Base-by-base conservation (phyloP, 768 basidiomycete species). In the Trichaptum fuscoviolaceum region DNA sequence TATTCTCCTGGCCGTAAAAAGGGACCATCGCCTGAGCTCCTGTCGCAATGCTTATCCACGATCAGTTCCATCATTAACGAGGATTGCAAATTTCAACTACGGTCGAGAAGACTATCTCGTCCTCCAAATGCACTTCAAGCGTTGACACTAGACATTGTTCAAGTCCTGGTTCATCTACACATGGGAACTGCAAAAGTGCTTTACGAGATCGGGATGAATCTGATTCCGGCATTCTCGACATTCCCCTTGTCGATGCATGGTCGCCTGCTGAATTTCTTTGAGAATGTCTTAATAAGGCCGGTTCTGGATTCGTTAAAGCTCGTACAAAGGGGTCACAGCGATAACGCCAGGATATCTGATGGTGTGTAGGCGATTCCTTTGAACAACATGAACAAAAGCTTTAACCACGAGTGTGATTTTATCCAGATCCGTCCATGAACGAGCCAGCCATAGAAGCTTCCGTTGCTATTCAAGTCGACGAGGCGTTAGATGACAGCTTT, bases 101-200 rank as follows among this genome's bases (percentile, higher is more conserved):
- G 81, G 12, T 80, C 77, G 9, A 87, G 88, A 18, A 82, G 88
- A 4, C 90, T 88, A 2, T 80, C 80, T 0, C 82, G 85, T 30
- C 93, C 93, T 17, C 90, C 92, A 2, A 86, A 92, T 71, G 81
- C 91, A 3, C 76, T 95, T n/a, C 93, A 94, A 70, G 82, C 86
- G 0, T 74, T 89, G 30, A 83, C 83, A 4, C 76, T 95, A 35
- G 91, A 93, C 74, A 83, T 93, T 24, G 90, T 90, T 3, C 85
- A 85, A 67, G 84, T 87, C 69, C 81, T 95, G 26, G 75, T 87
- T 25, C 80, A 86, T 66, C 76, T 78, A 30, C 84, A 89, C 69
- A 78, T 80, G 7, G 78, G 82, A 66, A 82, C 85, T 63, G 80
- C 85, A 2, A 76, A 79, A 57, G 77, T 86, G 24, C 75, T 86